A percentile compares a stretch with the other conserved stretches of the same genome.
phyloP scores from a whole-genome alignment of 441 rosid genomes.

The Arabidopsis hybrid region DNA sequence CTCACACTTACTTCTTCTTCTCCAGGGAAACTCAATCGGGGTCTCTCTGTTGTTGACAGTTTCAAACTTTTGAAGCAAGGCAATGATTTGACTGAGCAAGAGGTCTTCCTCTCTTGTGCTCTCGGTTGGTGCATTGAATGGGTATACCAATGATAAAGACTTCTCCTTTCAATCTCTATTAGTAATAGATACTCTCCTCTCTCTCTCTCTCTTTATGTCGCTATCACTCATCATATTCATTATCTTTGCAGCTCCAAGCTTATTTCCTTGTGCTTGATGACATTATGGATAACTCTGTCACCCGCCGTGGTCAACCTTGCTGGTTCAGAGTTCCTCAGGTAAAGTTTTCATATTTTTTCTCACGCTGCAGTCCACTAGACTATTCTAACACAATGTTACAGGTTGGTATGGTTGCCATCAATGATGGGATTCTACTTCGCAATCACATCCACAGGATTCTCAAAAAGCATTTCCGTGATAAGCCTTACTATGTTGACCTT shows the following conservation, averaged over 20 bases:
- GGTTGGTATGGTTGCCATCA: conserved; percentile 85
- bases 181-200: background rate
- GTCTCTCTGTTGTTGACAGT: conserved; percentile 85
- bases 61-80: conserved; percentile 75
- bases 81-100: conserved; percentile 67
- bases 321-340: conserved; percentile 90
- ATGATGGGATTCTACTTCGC: conserved; percentile 82
- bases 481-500: conserved; percentile 80
- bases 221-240: background rate
- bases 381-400: conserved; percentile 34
- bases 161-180: background rate
- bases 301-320: conserved; percentile 93
- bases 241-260: conserved; percentile 79
- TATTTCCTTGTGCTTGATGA: conserved; percentile 93
- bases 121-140: conserved; percentile 98
- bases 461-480: conserved; percentile 73
- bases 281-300: conserved; percentile 88
- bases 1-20: conserved; percentile 10
- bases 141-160: conserved; percentile 50
- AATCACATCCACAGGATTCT: conserved; percentile 85
- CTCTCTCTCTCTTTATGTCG: background rate
- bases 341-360: background rate
- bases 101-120: conserved; percentile 68
- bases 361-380: background rate
- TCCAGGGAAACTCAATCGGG: conserved; percentile 82